phyloP scores from a whole-genome alignment of 2,329 filamentous ascomycete genomes.

The Phoma sp. region DNA sequence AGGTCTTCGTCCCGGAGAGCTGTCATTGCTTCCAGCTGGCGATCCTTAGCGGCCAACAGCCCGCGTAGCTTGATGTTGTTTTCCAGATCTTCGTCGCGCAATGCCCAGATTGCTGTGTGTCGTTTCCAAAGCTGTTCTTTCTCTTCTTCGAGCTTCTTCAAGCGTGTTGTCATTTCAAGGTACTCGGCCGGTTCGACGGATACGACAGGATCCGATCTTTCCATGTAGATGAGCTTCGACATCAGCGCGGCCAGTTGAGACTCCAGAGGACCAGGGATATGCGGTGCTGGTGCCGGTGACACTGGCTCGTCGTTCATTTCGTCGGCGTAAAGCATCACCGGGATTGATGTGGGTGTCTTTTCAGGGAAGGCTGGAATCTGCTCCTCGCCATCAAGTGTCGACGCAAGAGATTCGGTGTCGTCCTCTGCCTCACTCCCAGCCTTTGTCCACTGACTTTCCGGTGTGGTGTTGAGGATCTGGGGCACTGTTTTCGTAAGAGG shows the following conservation, averaged over 20 bases:
- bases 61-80: conserved; percentile 53
- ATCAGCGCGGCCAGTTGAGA: conserved; percentile 46
- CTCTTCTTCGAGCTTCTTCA: conserved; percentile 47
- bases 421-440: conserved; percentile 26
- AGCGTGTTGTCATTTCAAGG: conserved; percentile 33
- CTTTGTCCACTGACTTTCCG: conserved; percentile 6
- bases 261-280: conserved; percentile 44
- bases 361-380: conserved; percentile 35
- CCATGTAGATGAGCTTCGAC: conserved; percentile 47
- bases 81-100: conserved; percentile 52
- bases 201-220: conserved; percentile 41
- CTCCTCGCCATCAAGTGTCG: conserved; percentile 41
- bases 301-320: conserved; percentile 26
- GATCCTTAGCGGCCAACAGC: conserved; percentile 49
- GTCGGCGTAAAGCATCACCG: conserved; percentile 20
- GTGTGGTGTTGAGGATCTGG: conserved; percentile 21
- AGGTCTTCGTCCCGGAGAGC: conserved; percentile 53
- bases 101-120: conserved; percentile 50
- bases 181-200: conserved; percentile 50
- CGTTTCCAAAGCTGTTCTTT: conserved; percentile 45
- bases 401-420: conserved; percentile 40
- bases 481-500: conserved; percentile 22
- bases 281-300: conserved; percentile 28
- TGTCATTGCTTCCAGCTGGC: conserved; percentile 49
- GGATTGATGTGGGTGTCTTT: conserved; percentile 36